phyloP scores from a whole-genome alignment of 75 land plant species.

The Picea sitchensis region DNA sequence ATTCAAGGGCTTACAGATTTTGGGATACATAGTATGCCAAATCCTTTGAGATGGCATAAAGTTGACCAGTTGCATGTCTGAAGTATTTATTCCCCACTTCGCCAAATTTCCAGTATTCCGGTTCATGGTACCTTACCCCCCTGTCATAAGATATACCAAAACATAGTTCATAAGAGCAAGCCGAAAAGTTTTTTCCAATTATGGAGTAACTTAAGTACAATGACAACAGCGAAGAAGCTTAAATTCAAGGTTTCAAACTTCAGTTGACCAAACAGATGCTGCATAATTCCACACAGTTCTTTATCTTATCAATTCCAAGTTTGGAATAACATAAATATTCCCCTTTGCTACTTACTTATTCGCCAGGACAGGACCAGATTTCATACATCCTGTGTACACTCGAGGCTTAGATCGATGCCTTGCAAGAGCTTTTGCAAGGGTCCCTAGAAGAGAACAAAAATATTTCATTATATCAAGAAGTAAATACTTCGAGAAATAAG shows the following conservation, averaged over 20 bases:
- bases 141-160: constrained; percentile 20
- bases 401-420: constrained; percentile 67
- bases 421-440: constrained; percentile 59
- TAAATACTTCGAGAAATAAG: too few species aligned
- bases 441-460: constrained; percentile 29
- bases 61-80: constrained; percentile 97
- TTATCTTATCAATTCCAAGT: background rate
- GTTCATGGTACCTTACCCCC: constrained; percentile 90
- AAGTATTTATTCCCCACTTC: constrained; percentile 98
- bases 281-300: background rate
- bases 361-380: constrained; percentile 92
- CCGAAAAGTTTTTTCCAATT: too few species aligned
- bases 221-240: too few species aligned
- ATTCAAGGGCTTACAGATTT: constrained; percentile 53
- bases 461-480: too few species aligned
- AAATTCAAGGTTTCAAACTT: too few species aligned
- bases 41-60: constrained; percentile 95
- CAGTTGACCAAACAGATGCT: too few species aligned
- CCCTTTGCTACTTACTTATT: constrained; percentile 47
- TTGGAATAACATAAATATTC: background rate
- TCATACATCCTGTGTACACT: constrained; percentile 95
- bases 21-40: constrained; percentile 77
- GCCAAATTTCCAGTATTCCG: constrained; percentile 98
- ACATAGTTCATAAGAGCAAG: too few species aligned
- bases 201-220: too few species aligned